Conservation (phyloP, 1,139 yeast genomes). For the Suhomyces coccinellae region DNA sequence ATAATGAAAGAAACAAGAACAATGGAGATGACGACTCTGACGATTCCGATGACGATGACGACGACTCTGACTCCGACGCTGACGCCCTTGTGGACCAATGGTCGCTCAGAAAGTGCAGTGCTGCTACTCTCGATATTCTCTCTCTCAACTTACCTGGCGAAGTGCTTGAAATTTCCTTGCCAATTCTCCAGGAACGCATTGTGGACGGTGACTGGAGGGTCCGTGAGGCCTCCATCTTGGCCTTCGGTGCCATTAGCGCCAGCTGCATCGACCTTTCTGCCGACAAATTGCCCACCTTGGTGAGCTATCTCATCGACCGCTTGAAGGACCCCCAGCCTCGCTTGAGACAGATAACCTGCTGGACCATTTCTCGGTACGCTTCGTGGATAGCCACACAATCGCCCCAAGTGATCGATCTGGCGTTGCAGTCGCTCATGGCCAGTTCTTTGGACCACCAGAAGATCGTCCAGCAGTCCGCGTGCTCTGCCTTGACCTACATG, state of each 20-base stretch:
- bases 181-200: slow-evolving; percentile 71
- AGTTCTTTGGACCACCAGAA: slow-evolving; percentile 83
- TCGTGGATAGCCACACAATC: slow-evolving; percentile 76
- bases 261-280: slow-evolving; percentile 77
- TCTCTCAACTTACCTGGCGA: slow-evolving; percentile 68
- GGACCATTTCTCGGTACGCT: slow-evolving; percentile 89
- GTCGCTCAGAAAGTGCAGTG: slow-evolving; percentile 91
- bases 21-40: slow-evolving; percentile 55
- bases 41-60: not conserved
- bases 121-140: slow-evolving; percentile 84
- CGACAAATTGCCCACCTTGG: slow-evolving; percentile 72
- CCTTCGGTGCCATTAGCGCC: slow-evolving; percentile 92
- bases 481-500: slow-evolving; percentile 80
- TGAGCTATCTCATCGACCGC: slow-evolving; percentile 83
- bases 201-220: slow-evolving; percentile 78
- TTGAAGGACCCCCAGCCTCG: slow-evolving; percentile 76
- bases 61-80: slow-evolving; percentile 44
- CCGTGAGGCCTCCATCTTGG: slow-evolving; percentile 89
- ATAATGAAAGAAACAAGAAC: slow-evolving; percentile 38
- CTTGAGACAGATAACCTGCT: slow-evolving; percentile 89
- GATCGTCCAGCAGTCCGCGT: slow-evolving; percentile 93
- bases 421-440: slow-evolving; percentile 69
- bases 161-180: slow-evolving; percentile 68
- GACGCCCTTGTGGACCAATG: slow-evolving; percentile 70
- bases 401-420: slow-evolving; percentile 70